Conservation (phyloP, 176 grass and related monocot genomes). For the Paspalum vaginatum region DNA sequence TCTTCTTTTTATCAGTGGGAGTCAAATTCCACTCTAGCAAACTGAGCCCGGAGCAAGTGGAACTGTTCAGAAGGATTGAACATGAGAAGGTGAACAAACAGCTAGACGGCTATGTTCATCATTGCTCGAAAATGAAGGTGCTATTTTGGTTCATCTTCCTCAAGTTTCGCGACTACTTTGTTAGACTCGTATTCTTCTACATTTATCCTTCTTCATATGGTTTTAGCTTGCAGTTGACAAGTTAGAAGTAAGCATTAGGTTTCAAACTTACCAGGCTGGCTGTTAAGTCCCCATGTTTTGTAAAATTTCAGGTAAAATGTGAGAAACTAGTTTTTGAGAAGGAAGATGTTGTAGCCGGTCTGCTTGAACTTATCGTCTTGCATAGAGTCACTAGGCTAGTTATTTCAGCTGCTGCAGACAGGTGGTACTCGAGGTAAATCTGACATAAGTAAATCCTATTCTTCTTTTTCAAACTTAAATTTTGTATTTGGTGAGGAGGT, state of each 20-base stretch:
- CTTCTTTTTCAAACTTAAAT: slow-evolving; percentile 10
- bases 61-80: slow-evolving; percentile 54
- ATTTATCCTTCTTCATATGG: neutral
- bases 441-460: neutral
- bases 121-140: slow-evolving; percentile 62
- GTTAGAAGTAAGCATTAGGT: neutral
- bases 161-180: neutral
- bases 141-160: neutral
- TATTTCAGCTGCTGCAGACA: slow-evolving; percentile 63
- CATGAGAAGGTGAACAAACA: slow-evolving; percentile 52
- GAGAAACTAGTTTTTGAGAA: slow-evolving; percentile 67
- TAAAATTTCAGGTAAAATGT: slow-evolving; percentile 49
- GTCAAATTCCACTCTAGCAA: slow-evolving; percentile 57
- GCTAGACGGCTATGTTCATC: slow-evolving; percentile 51
- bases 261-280: neutral
- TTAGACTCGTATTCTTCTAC: neutral
- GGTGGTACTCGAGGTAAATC: slow-evolving; percentile 58
- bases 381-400: slow-evolving; percentile 54
- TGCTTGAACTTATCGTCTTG: slow-evolving; percentile 53
- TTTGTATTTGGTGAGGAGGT: neutral
- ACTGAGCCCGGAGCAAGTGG: slow-evolving; percentile 45
- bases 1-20: slow-evolving; percentile 51
- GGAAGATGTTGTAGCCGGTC: slow-evolving; percentile 49
- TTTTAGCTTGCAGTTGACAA: neutral
- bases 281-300: neutral